Conservation (phyloP, 1,284 basidiomycete genomes). For the Lignosus rhinocerotis region DNA sequence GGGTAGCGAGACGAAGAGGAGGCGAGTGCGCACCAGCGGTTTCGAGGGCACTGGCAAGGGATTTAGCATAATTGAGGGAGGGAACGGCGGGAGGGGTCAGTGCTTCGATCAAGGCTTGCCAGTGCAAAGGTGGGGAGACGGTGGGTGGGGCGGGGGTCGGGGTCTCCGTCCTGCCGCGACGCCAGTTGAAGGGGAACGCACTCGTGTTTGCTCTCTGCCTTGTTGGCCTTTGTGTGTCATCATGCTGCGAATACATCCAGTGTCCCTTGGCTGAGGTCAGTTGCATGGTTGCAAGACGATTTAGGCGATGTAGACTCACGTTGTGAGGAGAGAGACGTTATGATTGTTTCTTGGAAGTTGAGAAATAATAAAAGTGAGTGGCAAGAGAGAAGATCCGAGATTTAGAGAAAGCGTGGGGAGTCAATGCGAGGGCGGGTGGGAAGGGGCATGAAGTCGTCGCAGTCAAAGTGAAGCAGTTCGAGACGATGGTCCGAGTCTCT, state of each 20-base stretch:
- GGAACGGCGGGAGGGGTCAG: conserved; percentile 38
- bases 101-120: conserved; percentile 34
- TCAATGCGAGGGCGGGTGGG: neutral
- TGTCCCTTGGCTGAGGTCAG: neutral
- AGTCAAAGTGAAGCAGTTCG: neutral
- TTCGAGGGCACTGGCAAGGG: conserved; percentile 29
- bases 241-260: conserved; percentile 39
- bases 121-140: conserved; percentile 29
- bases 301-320: conserved; percentile 6
- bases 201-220: conserved; percentile 49
- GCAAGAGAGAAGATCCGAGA: neutral
- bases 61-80: conserved; percentile 34
- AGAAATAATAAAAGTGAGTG: too few relatives aligned
- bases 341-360: neutral
- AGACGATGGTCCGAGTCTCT: neutral
- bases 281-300: neutral
- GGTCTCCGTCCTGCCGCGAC: conserved; percentile 39
- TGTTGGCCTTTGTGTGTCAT: conserved; percentile 34
- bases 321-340: neutral
- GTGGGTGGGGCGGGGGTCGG: conserved; percentile 29
- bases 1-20: conserved; percentile 29
- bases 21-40: conserved; percentile 22
- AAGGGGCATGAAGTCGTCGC: neutral
- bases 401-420: neutral
- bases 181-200: conserved; percentile 44